Base-by-base conservation (phyloP, 225 moss, liverwort and hornwort species). In the Anthoceros angustus region DNA sequence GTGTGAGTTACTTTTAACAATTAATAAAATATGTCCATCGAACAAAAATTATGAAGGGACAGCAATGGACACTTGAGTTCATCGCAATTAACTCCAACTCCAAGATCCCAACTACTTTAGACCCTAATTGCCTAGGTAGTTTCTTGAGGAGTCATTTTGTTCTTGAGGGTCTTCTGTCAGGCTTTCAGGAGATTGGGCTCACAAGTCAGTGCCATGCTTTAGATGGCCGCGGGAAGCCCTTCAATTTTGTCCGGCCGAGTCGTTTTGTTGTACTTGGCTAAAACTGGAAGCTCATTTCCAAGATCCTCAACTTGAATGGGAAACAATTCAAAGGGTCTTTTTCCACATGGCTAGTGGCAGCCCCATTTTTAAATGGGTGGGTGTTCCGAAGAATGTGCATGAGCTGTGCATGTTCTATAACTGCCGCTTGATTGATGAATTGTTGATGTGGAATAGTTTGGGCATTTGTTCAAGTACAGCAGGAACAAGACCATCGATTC, bases 71-170 rank as follows among this genome's bases (percentile, higher is more conserved):
- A 16, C 89, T 63, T n/a, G n/a, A n/a, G n/a, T n/a, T n/a, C n/a
- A n/a, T n/a, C n/a, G n/a, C n/a, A n/a, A n/a, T n/a, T n/a, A 93
- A 89, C 49, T 89, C 92, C 0, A 89, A 93, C 70, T 93, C 89
- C 61, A 93, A 83, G 49, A 83, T 83, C 21, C 83, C 80, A 25
- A 80, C 77, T 3, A 75, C 80, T 8, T 65, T 64, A 0, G 80
- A 80, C 71, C 83, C 80, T 7, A 38, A 76, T 21, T 80, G 83
- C 10, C 83, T 80, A 71, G 83, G 83, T 80, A 12, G 14, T 5
- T 50, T 43, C 12, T 12, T 12, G 12, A 45, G 43, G 9, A 45
- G 9, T 45, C 43, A 40, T 6, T 20, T 67, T 15, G 9, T 10
- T 16, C 42, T 12, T 1, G 39, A 45, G 14, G 43, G 43, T 8